A percentile compares a stretch with the other conserved stretches of the same genome.
Evolutionary conservation across 2,329 filamentous ascomycete species (phyloP).

Genomic region (Fusarium metavorans): DNA sequence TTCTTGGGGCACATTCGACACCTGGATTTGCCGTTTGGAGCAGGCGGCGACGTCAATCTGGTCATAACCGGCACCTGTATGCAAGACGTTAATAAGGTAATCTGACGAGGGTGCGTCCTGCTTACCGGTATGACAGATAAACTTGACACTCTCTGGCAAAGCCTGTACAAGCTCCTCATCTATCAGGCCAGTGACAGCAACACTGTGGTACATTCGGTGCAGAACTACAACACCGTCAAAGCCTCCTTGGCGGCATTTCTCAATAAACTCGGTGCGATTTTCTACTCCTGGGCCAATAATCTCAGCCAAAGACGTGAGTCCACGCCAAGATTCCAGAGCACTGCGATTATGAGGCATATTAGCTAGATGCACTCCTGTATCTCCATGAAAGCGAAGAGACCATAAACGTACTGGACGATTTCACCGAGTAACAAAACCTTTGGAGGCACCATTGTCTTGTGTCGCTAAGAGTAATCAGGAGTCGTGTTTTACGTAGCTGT

Average conservation of each 20-base stretch:
- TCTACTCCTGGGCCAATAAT: background rate
- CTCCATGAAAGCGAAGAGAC: background rate
- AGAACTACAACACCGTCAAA: background rate
- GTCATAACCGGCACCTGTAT: background rate
- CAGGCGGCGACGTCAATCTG: background rate
- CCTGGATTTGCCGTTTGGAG: background rate
- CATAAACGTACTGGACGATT: background rate
- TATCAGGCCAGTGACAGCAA: background rate
- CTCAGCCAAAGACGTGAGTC: background rate
- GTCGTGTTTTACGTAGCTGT: background rate
- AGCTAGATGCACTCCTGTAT: background rate
- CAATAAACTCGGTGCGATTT: background rate
- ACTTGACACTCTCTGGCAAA: background rate
- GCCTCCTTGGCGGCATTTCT: background rate
- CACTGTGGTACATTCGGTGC: background rate
- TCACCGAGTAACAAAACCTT: background rate
- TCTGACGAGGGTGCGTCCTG: rapidly evolving
- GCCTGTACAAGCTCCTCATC: background rate
- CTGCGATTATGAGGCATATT: background rate
- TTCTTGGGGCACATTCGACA: background rate
- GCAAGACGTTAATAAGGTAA: background rate
- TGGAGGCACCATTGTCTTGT: background rate
- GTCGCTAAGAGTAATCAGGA: background rate
- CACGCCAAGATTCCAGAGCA: background rate
- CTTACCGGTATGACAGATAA: background rate